Conservation (phyloP, 768 basidiomycete genomes). For the Tylopilus plumbeoviolaceoides region DNA sequence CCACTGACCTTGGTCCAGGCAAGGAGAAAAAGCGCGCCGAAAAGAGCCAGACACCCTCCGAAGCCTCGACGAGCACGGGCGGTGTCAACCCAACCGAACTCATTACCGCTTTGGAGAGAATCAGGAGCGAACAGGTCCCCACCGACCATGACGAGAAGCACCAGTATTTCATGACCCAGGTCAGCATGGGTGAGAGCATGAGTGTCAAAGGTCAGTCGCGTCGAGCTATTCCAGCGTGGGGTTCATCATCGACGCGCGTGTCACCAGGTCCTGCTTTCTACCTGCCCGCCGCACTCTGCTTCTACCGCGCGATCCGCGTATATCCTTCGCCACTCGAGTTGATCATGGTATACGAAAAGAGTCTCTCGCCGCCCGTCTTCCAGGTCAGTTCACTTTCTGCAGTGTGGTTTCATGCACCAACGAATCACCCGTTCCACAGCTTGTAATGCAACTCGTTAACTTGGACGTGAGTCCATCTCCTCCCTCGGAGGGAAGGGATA, state of each 20-base stretch:
- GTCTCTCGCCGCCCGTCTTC: constrained; percentile 76
- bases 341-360: constrained; percentile 92
- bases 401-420: neutral
- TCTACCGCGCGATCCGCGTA: constrained; percentile 90
- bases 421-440: constrained; percentile 31
- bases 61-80: constrained; percentile 21
- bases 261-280: constrained; percentile 68
- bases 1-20: constrained; percentile 41
- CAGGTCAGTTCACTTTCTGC: constrained; percentile 44
- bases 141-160: constrained; percentile 74
- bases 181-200: constrained; percentile 83
- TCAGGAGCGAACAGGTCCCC: constrained; percentile 69
- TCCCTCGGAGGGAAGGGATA: constrained; percentile 31
- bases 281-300: constrained; percentile 79
- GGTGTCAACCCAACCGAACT: constrained; percentile 51
- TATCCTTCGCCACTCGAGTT: constrained; percentile 95
- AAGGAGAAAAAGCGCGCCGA: constrained; percentile 90
- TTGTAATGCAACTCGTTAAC: constrained; percentile 81
- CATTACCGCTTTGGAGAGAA: constrained; percentile 56
- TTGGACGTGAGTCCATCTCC: constrained; percentile 79
- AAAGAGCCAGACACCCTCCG: constrained; percentile 54
- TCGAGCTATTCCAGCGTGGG: neutral
- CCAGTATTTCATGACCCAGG: constrained; percentile 86
- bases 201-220: constrained; percentile 56
- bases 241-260: constrained; percentile 1